Conservation (phyloP, 257 asterid genomes). For the Solanum sparsipilum region DNA sequence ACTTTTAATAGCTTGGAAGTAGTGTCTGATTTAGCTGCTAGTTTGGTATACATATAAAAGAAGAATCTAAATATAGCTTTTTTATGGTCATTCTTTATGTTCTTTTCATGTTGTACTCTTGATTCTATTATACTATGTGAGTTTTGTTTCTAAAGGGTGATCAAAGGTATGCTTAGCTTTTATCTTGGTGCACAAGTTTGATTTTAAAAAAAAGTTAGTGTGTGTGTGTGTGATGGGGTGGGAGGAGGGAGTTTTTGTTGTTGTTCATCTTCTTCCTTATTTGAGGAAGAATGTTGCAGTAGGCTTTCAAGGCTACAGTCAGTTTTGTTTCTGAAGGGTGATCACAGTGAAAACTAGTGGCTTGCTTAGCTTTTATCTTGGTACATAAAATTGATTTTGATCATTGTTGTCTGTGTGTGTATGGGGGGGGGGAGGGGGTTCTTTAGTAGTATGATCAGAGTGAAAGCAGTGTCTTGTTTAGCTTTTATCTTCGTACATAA, state of each 20-base stretch:
- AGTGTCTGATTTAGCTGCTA: not conserved
- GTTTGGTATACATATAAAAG: constrained; percentile 4
- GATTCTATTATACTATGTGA: not conserved
- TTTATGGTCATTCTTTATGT: not conserved
- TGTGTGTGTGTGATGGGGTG: not conserved
- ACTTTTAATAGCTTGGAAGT: not conserved
- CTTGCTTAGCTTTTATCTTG: not conserved
- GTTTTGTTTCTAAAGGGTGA: not conserved
- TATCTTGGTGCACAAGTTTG: not conserved
- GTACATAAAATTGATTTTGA: not conserved
- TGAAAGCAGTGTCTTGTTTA: not conserved
- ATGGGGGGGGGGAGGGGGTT: not conserved
- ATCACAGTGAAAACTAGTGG: not conserved
- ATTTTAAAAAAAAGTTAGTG: not conserved
- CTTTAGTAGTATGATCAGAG: not conserved
- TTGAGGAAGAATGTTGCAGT: constrained; percentile 76
- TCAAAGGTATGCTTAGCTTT: not conserved
- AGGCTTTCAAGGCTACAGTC: constrained; percentile 63
- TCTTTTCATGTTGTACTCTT: not conserved
- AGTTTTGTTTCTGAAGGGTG: constrained; percentile 3
- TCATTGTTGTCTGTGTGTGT: not conserved
- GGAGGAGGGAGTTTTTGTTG: not conserved
- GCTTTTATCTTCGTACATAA: not conserved
- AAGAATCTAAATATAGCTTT: constrained; percentile 6
- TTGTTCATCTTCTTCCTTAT: constrained; percentile 15